Conservation (phyloP, 2,329 filamentous ascomycete species). For the Ophiocordyceps polyrhachis-furcata region DNA sequence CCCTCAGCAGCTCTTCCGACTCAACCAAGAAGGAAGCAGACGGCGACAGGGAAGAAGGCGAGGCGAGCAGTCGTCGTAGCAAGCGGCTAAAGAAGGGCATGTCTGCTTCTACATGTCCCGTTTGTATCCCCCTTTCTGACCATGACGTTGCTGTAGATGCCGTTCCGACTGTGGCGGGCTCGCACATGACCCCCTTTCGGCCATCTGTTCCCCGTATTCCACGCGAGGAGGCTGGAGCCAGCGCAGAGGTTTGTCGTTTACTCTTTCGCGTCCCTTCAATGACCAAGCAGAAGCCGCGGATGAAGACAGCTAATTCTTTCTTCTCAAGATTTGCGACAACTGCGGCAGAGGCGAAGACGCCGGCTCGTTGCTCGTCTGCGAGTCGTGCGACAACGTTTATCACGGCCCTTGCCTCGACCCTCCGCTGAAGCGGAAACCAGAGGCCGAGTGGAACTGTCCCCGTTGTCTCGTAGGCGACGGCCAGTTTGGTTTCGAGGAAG, state of each 20-base stretch:
- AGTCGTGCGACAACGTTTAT: constrained; percentile 77
- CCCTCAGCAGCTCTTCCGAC: constrained; percentile 40
- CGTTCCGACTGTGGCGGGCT: constrained; percentile 77
- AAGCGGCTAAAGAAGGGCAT: constrained; percentile 67
- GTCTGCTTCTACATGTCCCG: constrained; percentile 1
- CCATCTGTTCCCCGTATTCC: constrained; percentile 53
- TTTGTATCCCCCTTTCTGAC: constrained; percentile 7
- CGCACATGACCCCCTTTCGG: constrained; percentile 88
- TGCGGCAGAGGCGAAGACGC: constrained; percentile 66
- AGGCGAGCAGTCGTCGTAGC: constrained; percentile 59
- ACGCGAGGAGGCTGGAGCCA: constrained; percentile 28
- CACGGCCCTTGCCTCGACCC: constrained; percentile 83
- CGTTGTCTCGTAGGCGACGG: constrained; percentile 89
- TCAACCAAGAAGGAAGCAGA: constrained; percentile 27
- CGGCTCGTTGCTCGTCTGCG: constrained; percentile 58
- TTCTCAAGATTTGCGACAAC: constrained; percentile 53
- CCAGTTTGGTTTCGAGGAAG: constrained; percentile 94
- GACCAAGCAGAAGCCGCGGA: constrained; percentile 5
- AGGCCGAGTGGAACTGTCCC: constrained; percentile 89
- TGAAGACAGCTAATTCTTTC: constrained; percentile 5
- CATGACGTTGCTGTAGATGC: constrained; percentile 19
- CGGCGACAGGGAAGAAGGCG: constrained; percentile 36
- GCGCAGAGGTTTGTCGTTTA: constrained; percentile 17
- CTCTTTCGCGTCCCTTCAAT: background rate
- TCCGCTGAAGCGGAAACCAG: constrained; percentile 55